Evolutionary conservation across 1,284 basidiomycete species (phyloP).

Genomic region (Coniferiporia weirii): DNA sequence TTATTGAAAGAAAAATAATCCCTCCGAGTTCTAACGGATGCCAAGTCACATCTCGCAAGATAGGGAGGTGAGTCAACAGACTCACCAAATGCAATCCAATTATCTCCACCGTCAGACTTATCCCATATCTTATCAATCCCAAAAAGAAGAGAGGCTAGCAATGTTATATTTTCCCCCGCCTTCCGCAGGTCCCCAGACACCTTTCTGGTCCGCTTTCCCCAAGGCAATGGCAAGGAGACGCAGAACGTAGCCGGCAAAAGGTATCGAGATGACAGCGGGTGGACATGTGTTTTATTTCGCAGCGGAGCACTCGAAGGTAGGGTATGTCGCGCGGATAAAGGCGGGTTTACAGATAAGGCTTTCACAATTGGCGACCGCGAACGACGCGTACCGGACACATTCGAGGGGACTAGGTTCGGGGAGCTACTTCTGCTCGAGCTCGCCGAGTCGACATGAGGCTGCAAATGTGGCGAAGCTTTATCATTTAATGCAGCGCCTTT

Average conservation of each 20-base stretch:
- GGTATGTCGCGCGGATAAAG: constrained; percentile 18
- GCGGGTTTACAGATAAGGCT: constrained; percentile 6
- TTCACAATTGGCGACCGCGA: constrained; percentile 14
- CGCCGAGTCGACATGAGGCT: constrained; percentile 1
- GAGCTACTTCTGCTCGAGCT: constrained; percentile 15
- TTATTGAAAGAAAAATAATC: constrained; percentile 49
- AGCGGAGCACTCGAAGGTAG: constrained; percentile 27
- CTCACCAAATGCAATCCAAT: constrained; percentile 44
- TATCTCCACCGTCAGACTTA: constrained; percentile 25
- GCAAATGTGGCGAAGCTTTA: constrained; percentile 3
- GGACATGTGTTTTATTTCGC: constrained; percentile 23
- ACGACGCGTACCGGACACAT: constrained; percentile 4
- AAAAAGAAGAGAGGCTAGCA: constrained; percentile 49
- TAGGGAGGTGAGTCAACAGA: neutral
- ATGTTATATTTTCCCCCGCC: constrained; percentile 48
- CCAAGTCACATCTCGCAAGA: neutral
- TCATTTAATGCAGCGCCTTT: constrained; percentile 1
- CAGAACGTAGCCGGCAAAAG: constrained; percentile 42
- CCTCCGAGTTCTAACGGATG: constrained; percentile 48
- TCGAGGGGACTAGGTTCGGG: constrained; percentile 6
- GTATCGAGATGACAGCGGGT: constrained; percentile 21
- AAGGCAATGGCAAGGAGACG: constrained; percentile 37
- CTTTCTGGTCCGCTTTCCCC: constrained; percentile 33
- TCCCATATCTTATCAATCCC: constrained; percentile 30
- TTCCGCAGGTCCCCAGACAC: constrained; percentile 53